Evolutionary conservation across 139 green algal genomes (phyloP), one percentile per base, ranked within the genome.

Genomic region (Micractinium conductrix): DNA sequence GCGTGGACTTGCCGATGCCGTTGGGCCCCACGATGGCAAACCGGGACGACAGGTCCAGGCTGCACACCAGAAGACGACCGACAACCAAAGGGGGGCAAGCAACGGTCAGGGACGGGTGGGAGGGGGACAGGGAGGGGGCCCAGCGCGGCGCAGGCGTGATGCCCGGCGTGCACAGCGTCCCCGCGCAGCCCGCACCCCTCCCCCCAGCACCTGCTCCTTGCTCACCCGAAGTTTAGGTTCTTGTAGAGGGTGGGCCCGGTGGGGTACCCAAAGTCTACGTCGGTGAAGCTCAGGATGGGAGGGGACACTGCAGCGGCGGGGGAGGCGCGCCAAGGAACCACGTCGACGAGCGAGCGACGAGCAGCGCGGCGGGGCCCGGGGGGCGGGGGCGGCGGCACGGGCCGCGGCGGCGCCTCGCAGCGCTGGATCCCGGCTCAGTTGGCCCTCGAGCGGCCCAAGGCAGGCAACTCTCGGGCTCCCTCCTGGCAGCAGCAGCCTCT

Each of bases 1-100:
- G 85, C 16, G 95, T 97, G 19, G 91, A 93, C 91, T 98, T 98
- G 83, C 94, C 90, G 62, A 91, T 92, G 45, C 91, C 93, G 75
- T 98, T 98, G 60, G 89, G 90, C 0, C 96, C 96, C 44, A 98
- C 93, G 76, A 98, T 96, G 53, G 94, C 94, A 71, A 95, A 88
- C 10, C 93, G 79, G 50, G 78, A 70, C 2, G 90, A 83, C 44
- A 93, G 85, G 71, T 94, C 88, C 28, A 93, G 48, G 35, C 92
- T 88, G 86, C 48, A 48, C 6, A 9, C 26, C 4, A 22, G 30
- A 35, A 62, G 12, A 62, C 14, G 71, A 37, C 2, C 16, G n/a
- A 2, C 30, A 42, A n/a, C 0, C 30, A 42, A 71, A 73, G 35
- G 60, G 60, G 24, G 60, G 21, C 24, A 24, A 62, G 8, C 26